Evolutionary conservation across 345 rosid genomes (phyloP), one percentile per base, ranked within the genome.

Genomic region (Eucalyptus shirleyi): DNA sequence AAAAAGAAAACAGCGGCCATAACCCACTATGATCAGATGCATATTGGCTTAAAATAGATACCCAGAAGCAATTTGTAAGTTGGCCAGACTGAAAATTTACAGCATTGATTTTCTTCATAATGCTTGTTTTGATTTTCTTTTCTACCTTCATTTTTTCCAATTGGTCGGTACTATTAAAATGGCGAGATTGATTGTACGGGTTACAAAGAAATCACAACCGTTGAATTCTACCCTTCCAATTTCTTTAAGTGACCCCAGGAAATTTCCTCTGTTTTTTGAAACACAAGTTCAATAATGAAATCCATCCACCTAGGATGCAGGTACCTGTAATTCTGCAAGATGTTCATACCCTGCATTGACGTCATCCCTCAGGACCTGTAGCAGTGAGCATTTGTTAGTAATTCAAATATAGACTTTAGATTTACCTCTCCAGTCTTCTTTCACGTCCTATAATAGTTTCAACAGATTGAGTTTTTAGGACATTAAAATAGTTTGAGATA

Each of bases 311-410:
- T 13, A 19, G 12, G 24, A 90, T 89, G 88, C 44, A 51, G 69
- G 60, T 90, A 97, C 98, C 21, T 50, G 21, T 50, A 6, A 50
- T 90, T 93, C 96, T 26, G 95, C 95, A 90, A 96, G 96, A n/a
- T n/a, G n/a, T n/a, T n/a, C n/a, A 18, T 94, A 94, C 86, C 99
- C 99, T 8, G 94, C 93, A 93, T 93, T 96, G 89, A 95, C 92
- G 90, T 96, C 99, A 94, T 97, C 99, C 95, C 6, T 50, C 53
- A 16, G 53, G 53, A 50, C 53, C 53, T 16, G 21, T 50, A 50
- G 53, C 53, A 50, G 21, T 16, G 0, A 16, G 8, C 19, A 50
- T 50, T 50, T 16, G 53, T 50, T 50, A 50, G 53, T 50, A 50
- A 50, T 50, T 50, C 21, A 16, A 50, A 16, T 50, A 50, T 50